Conservation (phyloP, 495 filamentous ascomycete species). For the Xylaria longipes region DNA sequence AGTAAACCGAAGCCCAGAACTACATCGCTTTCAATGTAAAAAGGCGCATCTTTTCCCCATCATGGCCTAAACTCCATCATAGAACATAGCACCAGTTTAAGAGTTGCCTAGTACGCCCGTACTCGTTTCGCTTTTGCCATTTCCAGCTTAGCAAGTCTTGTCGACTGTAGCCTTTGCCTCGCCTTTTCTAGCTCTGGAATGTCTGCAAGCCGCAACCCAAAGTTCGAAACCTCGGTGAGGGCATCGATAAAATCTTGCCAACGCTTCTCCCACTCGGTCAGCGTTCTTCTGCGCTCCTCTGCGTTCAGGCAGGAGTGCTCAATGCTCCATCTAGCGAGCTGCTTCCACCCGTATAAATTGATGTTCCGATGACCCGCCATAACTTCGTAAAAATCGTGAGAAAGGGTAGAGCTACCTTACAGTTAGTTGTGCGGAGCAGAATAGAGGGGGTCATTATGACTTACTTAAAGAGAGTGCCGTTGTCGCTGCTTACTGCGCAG, state of each 20-base stretch:
- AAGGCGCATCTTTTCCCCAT: not conserved
- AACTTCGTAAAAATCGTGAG: conserved; percentile 64
- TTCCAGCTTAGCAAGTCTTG: not conserved
- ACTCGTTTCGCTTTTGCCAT: not conserved
- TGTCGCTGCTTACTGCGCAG: conserved; percentile 62
- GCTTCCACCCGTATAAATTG: conserved; percentile 58
- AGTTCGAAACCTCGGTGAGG: not conserved
- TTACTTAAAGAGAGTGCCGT: conserved; percentile 61
- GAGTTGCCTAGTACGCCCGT: not conserved
- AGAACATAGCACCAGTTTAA: not conserved
- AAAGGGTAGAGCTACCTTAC: conserved; percentile 55
- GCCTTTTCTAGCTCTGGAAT: not conserved
- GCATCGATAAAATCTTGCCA: conserved; percentile 52
- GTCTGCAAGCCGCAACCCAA: not conserved
- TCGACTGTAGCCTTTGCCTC: not conserved
- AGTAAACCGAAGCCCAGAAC: not conserved
- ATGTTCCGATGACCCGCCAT: conserved; percentile 59
- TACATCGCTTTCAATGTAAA: not conserved
- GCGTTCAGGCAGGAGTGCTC: conserved; percentile 57
- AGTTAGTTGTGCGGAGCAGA: conserved; percentile 3
- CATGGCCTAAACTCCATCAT: not conserved
- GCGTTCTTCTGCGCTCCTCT: conserved; percentile 39
- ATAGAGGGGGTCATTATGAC: conserved; percentile 3
- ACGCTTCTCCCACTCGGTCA: conserved; percentile 49
- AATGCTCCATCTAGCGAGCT: conserved; percentile 62